Evolutionary conservation across 75 land plant genomes (phyloP).

Genomic region (Picea glauca): DNA sequence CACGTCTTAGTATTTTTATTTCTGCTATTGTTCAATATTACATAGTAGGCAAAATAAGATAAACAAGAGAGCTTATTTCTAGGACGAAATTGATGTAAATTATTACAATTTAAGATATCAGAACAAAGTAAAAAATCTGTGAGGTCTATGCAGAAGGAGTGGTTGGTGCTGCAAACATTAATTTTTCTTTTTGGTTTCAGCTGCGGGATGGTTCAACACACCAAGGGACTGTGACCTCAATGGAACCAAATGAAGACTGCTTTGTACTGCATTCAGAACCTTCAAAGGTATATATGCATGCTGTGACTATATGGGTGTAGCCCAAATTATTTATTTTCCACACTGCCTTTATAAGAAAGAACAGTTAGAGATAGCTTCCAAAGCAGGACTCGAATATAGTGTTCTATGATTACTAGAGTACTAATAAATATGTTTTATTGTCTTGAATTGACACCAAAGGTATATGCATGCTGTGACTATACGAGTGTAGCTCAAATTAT

Average conservation of each 20-base stretch:
- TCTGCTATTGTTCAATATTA: too few relatives aligned
- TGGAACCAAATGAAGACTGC: constrained; percentile 91
- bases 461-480: too few relatives aligned
- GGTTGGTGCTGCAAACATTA: too few relatives aligned
- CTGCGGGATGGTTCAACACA: constrained; percentile 90
- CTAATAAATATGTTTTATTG: not conserved
- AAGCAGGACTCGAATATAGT: not conserved
- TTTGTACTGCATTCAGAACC: constrained; percentile 80
- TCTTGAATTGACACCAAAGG: not conserved
- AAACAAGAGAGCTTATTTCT: too few relatives aligned
- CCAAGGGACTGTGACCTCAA: constrained; percentile 95
- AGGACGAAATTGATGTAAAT: too few relatives aligned
- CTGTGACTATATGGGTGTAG: not conserved
- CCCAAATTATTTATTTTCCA: not conserved
- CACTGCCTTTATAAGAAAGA: not conserved
- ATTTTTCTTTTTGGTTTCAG: constrained; percentile 21
- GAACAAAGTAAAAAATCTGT: too few relatives aligned
- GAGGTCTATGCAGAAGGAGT: too few relatives aligned
- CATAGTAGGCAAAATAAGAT: too few relatives aligned
- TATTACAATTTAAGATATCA: too few relatives aligned
- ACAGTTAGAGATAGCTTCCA: not conserved
- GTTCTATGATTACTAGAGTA: not conserved
- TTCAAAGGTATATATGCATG: constrained; percentile 53
- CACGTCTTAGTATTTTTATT: too few relatives aligned
- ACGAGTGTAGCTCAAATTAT: not conserved